Base-by-base conservation (phyloP, 2,329 filamentous ascomycete genomes). In the Bertia moriformis region DNA sequence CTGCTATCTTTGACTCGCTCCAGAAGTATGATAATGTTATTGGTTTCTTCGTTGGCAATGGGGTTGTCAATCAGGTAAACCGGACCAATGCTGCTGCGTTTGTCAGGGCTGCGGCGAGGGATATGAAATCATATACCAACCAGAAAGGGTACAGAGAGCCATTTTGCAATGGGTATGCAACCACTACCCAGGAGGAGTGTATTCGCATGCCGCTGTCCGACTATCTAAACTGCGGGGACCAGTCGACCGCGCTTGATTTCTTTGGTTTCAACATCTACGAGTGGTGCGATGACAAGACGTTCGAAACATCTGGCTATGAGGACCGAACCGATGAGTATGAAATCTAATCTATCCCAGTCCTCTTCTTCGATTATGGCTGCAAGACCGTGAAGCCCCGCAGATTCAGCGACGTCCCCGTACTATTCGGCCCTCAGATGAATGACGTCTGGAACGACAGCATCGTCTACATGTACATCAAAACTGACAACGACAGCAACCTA, bases 161-260 rank as follows among this genome's bases (percentile, higher is more conserved):
- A 17, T 80, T 82, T 42, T 73, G 75, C 4, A 75, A 82, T 19
- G 77, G 77, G 22, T 83, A 83, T 61, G 78, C 73, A n/a, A 76
- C 77, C 41, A 75, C 75, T 18, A 76, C 82, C 54, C 67, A 78
- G 38, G 67, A 69, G 37, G 54, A 67, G n/a, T n/a, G n/a, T n/a
- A 66, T 77, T 38, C 62, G 79, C 19, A 53, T 67, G 43, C 73
- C 77, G 44, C 74, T 71, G 5, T 71, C 68, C 61, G 62, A 67
- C 43, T 80, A 79, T 55, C 60, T 79, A 47, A 65, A 73, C 45
- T 80, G 75, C 57, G 57, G 63, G 27, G 57, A 67, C 30, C 51
- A 58, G 40, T 60, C 65, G 44, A 42, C 59, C 32, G 50, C 57
- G 20, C 67, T 71, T 19, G 75, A 79, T 52, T 76, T 80, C 59